Evolutionary conservation across 345 rosid species (phyloP).

Genomic region (Heritiera littoralis): DNA sequence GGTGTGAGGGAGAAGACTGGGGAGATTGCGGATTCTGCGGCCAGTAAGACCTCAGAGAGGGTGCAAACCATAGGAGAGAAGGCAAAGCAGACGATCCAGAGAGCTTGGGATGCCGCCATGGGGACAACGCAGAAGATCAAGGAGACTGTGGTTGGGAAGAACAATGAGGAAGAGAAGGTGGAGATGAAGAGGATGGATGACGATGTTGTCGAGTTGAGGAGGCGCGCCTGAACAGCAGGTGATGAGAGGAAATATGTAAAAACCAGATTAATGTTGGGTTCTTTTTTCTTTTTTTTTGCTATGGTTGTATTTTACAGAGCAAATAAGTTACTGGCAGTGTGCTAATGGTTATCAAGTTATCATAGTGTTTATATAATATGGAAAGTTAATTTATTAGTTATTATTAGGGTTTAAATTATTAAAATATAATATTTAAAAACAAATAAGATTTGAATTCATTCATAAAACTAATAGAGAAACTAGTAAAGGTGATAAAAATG

Average conservation of each 20-base stretch:
- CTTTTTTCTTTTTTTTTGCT: background rate
- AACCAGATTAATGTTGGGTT: too few species aligned
- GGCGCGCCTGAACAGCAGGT: background rate
- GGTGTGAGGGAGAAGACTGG: slow-evolving; percentile 23
- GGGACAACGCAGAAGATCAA: slow-evolving; percentile 41
- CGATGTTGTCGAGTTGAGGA: slow-evolving; percentile 21
- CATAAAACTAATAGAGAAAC: too few species aligned
- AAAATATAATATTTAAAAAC: too few species aligned
- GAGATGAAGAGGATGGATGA: slow-evolving; percentile 27
- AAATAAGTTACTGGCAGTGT: background rate
- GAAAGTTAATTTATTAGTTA: background rate
- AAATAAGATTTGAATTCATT: too few species aligned
- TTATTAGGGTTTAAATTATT: too few species aligned
- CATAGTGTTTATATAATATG: background rate
- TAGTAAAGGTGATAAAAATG: too few species aligned
- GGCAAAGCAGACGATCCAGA: slow-evolving; percentile 34
- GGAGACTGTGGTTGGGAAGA: slow-evolving; percentile 44
- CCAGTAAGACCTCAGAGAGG: slow-evolving; percentile 29
- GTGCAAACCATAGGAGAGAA: slow-evolving; percentile 35
- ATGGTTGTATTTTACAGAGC: background rate
- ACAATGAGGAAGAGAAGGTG: slow-evolving; percentile 14
- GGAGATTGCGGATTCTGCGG: slow-evolving; percentile 18
- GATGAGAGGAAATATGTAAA: slow-evolving; percentile 12
- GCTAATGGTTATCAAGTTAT: background rate
- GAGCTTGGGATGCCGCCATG: slow-evolving; percentile 38